These are phyloP conservation scores for Apiospora saccharicola DNA, from an alignment of 2,329 filamentous ascomycete species.

Conservation along the genomic window DNA sequence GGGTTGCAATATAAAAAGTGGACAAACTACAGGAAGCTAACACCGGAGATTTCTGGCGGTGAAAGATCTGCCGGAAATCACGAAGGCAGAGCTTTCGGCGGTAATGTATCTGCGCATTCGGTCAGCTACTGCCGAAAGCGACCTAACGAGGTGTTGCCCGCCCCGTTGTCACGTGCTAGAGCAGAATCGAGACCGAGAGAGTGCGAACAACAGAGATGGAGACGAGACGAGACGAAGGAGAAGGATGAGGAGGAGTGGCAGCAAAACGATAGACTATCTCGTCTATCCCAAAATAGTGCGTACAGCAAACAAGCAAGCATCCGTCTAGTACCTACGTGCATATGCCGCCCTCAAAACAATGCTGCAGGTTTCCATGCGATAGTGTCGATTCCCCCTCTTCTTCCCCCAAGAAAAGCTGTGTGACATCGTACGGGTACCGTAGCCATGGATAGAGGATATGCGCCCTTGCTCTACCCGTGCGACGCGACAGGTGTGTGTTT, in stretches of 20 bases:
- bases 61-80: background rate
- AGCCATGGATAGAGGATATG: background rate
- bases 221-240: too few relatives aligned
- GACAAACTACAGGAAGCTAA: background rate
- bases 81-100: background rate
- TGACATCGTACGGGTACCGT: conserved; percentile 4
- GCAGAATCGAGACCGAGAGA: background rate
- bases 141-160: background rate
- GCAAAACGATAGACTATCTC: background rate
- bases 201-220: background rate
- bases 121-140: background rate
- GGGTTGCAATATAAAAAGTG: background rate
- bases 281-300: background rate
- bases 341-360: background rate
- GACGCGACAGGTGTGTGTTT: background rate
- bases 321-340: background rate
- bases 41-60: background rate
- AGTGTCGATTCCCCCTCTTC: background rate
- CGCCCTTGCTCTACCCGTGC: background rate
- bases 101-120: background rate
- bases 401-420: background rate
- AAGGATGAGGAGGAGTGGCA: background rate
- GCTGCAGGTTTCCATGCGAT: background rate
- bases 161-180: background rate
- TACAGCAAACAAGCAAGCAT: background rate